A percentile compares a stretch with the other conserved stretches of the same genome.
phyloP scores from a whole-genome alignment of 345 rosid genomes.

The Citrus australasica region DNA sequence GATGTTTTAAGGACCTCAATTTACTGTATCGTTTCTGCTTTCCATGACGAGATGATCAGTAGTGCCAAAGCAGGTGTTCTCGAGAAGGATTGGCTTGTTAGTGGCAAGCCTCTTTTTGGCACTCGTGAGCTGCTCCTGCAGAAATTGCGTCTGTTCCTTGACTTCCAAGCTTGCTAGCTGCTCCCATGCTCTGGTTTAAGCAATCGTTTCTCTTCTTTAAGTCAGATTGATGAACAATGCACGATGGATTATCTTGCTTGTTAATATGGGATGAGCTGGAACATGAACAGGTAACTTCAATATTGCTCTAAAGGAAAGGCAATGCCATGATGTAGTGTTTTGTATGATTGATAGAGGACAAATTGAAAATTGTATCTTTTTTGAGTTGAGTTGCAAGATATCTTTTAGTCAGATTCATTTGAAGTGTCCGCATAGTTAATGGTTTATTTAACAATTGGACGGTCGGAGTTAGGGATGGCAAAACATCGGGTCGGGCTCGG shows the following conservation, averaged over 20 bases:
- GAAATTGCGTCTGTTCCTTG: slow-evolving; percentile 74
- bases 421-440: neutral
- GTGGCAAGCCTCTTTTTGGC: slow-evolving; percentile 58
- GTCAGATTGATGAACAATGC: neutral
- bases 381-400: neutral
- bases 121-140: slow-evolving; percentile 59
- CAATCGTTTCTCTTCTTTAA: neutral
- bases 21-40: slow-evolving; percentile 60
- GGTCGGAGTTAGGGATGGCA: too few relatives aligned
- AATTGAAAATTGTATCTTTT: neutral
- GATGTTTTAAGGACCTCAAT: slow-evolving; percentile 77
- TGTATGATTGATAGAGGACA: slow-evolving; percentile 4
- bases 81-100: slow-evolving; percentile 72
- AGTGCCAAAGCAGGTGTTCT: slow-evolving; percentile 62
- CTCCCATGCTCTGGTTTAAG: neutral
- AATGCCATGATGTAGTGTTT: neutral
- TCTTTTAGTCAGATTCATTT: neutral
- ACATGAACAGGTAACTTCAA: neutral
- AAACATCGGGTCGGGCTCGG: too few relatives aligned
- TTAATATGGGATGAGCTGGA: neutral
- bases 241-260: neutral
- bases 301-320: neutral
- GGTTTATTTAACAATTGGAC: neutral
- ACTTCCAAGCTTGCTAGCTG: slow-evolving; percentile 55
- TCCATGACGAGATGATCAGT: slow-evolving; percentile 70